phyloP scores from a whole-genome alignment of 2,329 filamentous ascomycete genomes.

The Aspergillus fischeri region DNA sequence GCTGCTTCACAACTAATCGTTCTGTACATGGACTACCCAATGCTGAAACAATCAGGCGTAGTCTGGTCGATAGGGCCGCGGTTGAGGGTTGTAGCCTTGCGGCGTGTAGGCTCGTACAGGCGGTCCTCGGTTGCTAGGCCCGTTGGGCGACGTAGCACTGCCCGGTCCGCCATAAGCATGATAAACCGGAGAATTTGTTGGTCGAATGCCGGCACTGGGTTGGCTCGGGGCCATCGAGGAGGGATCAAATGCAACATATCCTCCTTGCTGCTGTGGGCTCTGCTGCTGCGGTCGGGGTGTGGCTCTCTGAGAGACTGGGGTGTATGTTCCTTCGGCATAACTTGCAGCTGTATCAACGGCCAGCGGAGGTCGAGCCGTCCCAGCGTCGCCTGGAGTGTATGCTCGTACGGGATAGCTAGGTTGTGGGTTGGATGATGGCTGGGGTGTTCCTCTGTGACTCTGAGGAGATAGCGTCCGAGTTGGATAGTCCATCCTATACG shows the following conservation, averaged over 20 bases:
- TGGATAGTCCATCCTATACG: too few relatives aligned
- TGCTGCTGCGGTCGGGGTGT: conserved; percentile 8
- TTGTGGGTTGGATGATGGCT: conserved; percentile 2
- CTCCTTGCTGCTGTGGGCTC: conserved; percentile 5
- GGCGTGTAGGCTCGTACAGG: conserved; percentile 20
- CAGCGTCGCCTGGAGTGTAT: conserved; percentile 12
- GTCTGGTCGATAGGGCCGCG: conserved; percentile 5
- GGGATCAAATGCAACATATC: conserved; percentile 22
- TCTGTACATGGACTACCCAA: neutral
- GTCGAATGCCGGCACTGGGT: neutral
- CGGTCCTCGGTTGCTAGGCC: conserved; percentile 18
- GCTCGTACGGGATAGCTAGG: conserved; percentile 14
- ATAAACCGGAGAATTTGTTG: conserved; percentile 10
- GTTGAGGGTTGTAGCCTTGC: conserved; percentile 7
- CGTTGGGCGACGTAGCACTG: conserved; percentile 18
- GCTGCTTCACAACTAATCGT: conserved; percentile 1
- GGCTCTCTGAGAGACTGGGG: conserved; percentile 9
- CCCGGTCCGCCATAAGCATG: conserved; percentile 17
- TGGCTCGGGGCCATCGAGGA: conserved; percentile 4
- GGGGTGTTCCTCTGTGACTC: conserved; percentile 6
- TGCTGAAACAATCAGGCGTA: conserved; percentile 5
- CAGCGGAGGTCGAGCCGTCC: conserved; percentile 9
- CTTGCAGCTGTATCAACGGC: conserved; percentile 15
- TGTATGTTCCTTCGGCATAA: conserved; percentile 11
- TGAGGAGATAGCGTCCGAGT: conserved; percentile 7